Evolutionary conservation across 371 early-diverging fungal species (phyloP), one percentile per base, ranked within the genome.

Genomic region (Mucor saturninus): DNA sequence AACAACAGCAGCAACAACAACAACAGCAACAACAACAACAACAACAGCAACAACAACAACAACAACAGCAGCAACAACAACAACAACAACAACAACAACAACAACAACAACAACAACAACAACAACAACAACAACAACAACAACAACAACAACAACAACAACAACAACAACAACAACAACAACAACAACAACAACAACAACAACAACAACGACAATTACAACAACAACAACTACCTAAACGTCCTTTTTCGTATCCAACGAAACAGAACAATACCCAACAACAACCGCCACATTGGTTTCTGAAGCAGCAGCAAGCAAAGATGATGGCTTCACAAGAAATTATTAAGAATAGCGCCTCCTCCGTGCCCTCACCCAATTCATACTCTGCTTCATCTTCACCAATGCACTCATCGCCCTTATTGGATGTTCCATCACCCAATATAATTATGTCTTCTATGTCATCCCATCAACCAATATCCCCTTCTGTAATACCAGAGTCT

Each of bases 251-350:
- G 21, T n/a, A 21, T 2, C 61, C 53, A 29, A 45, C 31, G 31
- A 56, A 32, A 15, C 56, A 31, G 15, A 31, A 42, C 15, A 45
- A 10, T 43, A 10, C 8, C 29, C 53, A 62, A 35, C 48, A 42
- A 10, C 46, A 42, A 21, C 50, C 57, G 3, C 46, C 57, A 15
- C 48, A 59, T 40, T 59, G 60, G 60, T 59, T 59, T 40, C 29
- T 59, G 30, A 50, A 59, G 21, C 60, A 59, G 5, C 60, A 59
- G 30, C 60, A 59, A 52, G 42, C 51, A 4, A 59, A 59, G 31
- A 28, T 59, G 14, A 38, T 50, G 14, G n/a, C 46, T 45, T 43
- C 57, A 45, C 46, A 39, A 5, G 56, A 45, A 15, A 29, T 30
- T 10, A 15, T 56, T 15, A 37, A 42, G 32, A 38, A 21, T 21